phyloP scores from a whole-genome alignment of 225 moss, liverwort and hornwort genomes.

The Marchantia polymorpha region DNA sequence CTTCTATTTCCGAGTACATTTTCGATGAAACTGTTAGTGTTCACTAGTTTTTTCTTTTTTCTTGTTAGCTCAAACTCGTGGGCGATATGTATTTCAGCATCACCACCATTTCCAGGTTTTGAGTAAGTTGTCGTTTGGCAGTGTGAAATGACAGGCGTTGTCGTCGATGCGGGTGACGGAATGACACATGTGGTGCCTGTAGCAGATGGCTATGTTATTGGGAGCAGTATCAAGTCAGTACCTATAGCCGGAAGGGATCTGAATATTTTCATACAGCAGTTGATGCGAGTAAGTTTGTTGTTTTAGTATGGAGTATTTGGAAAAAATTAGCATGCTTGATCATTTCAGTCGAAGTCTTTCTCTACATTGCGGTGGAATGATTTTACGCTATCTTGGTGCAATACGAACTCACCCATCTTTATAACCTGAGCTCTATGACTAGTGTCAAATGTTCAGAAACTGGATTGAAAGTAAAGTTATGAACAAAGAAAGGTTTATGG shows the following conservation, averaged over 20 bases:
- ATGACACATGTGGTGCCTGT: slow-evolving; percentile 96
- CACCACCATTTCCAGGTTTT: neutral
- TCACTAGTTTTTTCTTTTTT: neutral
- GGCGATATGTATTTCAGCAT: neutral
- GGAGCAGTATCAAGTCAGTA: slow-evolving; percentile 91
- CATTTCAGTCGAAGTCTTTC: neutral
- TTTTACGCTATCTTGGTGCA: neutral
- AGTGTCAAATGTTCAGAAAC: neutral
- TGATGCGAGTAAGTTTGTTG: slow-evolving; percentile 64
- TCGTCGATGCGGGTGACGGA: slow-evolving; percentile 94
- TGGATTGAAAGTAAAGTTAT: neutral
- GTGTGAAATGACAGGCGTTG: slow-evolving; percentile 99
- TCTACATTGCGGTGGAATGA: neutral
- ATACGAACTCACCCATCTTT: neutral
- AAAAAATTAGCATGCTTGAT: neutral
- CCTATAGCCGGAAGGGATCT: slow-evolving; percentile 84
- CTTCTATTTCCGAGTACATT: neutral
- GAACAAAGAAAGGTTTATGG: too few relatives aligned
- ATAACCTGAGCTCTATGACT: neutral
- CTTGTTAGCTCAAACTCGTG: neutral
- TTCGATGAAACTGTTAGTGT: neutral
- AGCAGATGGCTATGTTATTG: slow-evolving; percentile 91
- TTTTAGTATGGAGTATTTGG: neutral
- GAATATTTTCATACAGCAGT: slow-evolving; percentile 78
- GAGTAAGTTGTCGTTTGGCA: slow-evolving; percentile 44